Evolutionary conservation across 75 land plant species (phyloP), one percentile per base, ranked within the genome.

Genomic region (Selaginella tamariscina): DNA sequence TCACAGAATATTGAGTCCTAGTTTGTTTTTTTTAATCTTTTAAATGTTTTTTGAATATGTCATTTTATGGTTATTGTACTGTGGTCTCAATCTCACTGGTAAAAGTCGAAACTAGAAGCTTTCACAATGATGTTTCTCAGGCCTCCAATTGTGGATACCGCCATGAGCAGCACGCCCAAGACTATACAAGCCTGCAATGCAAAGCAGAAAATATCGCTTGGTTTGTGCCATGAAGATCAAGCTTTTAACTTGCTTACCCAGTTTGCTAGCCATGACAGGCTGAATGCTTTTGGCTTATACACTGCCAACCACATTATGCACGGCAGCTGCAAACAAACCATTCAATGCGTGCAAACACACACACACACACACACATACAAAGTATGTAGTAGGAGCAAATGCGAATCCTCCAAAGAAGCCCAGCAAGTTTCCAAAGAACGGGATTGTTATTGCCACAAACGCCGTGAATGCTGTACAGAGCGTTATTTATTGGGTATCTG

Each of bases 331-430:
- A 24, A 65, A 32, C 28, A 21, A 0, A 59, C 9, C 26, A 64
- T 63, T 22, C 5, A 64, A 27, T 27, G 28, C 0, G 30, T 2
- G 62, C n/a, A 23, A 23, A 21, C 5, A 56, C 23, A 13, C 0
- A 66, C 27, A 27, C n/a, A 29, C 20, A 2, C 21, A 15, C 0
- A 57, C 0, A 29, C 85, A 74, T 75, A 83, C 85, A 59, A 83
- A 83, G 68, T 74, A 83, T 2, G 85, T 74, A 2, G 85, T 83
- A 2, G 85, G 85, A 1, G 85, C 80, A 66, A 83, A 78, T 2
- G 80, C 85, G 54, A 83, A 81, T 27, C 85, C 85, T 26, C 85
- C 85, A 66, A 83, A 74, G 60, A 83, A 83, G 0, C 85, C 85
- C 29, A 83, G 80, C 28, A 83, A 63, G 21, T 69, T 82, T 2